Evolutionary conservation across 768 basidiomycete genomes (phyloP).

Genomic region (Mrakia blollopis): DNA sequence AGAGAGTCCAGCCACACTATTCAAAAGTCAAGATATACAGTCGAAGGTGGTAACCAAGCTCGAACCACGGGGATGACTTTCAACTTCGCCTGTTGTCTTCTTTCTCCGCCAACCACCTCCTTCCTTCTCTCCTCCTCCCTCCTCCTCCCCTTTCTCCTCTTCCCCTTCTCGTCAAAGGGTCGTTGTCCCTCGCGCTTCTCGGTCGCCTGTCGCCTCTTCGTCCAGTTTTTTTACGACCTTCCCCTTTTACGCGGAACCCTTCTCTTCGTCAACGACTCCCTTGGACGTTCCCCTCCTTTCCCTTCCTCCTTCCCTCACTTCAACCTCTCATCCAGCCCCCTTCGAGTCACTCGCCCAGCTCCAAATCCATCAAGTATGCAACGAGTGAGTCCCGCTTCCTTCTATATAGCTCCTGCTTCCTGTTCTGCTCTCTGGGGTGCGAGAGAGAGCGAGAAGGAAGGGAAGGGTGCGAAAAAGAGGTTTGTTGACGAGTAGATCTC

Average conservation of each 20-base stretch:
- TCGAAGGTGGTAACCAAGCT: neutral
- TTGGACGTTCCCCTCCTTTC: too few relatives aligned
- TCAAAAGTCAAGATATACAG: neutral
- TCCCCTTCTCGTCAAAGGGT: neutral
- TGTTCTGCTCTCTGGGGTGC: neutral
- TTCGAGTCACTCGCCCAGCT: neutral
- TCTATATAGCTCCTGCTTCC: too few relatives aligned
- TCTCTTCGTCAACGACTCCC: too few relatives aligned
- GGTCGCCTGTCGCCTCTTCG: too few relatives aligned
- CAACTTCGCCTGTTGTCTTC: neutral
- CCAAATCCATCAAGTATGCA: conserved; percentile 4
- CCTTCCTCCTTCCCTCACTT: too few relatives aligned
- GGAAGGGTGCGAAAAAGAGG: too few relatives aligned
- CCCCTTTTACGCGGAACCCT: too few relatives aligned
- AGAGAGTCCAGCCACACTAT: too few relatives aligned
- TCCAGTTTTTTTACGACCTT: too few relatives aligned
- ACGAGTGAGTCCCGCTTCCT: neutral
- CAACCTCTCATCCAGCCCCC: neutral
- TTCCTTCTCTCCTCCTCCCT: neutral
- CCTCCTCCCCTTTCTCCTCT: neutral
- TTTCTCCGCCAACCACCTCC: neutral
- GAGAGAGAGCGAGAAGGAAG: neutral
- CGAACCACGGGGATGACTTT: neutral
- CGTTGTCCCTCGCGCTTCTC: neutral
- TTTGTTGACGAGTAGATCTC: neutral